phyloP scores from a whole-genome alignment of 225 moss, liverwort and hornwort species.

The Climacium dendroides region DNA sequence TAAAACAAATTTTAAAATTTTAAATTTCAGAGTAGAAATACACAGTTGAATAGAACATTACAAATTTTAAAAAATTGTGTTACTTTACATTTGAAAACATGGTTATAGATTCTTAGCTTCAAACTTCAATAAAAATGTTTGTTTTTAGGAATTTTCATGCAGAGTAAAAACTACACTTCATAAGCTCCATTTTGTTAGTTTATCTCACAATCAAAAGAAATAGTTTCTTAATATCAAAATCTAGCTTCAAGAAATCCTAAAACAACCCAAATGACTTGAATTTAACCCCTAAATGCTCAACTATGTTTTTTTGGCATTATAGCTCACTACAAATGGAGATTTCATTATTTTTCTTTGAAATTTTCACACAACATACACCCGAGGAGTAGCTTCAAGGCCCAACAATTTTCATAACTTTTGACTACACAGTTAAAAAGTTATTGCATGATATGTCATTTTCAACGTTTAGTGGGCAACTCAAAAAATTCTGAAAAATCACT shows the following conservation, averaged over 20 bases:
- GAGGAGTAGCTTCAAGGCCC: no score
- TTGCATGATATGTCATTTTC: no score
- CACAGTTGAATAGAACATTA: rapidly evolving
- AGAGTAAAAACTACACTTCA: neutral
- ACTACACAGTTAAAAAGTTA: no score
- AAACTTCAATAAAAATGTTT: neutral
- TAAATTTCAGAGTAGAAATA: neutral
- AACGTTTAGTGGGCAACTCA: no score
- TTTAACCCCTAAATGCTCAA: no score
- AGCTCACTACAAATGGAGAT: no score
- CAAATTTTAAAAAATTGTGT: neutral
- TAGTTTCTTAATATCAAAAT: neutral
- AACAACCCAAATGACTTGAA: neutral
- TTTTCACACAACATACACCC: no score
- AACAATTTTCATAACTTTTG: no score
- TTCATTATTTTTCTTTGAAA: no score
- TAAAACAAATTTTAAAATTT: neutral
- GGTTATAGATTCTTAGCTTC: neutral
- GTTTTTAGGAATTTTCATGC: neutral
- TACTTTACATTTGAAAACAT: neutral
- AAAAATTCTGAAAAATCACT: no score
- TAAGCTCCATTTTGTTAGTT: neutral
- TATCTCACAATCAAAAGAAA: neutral
- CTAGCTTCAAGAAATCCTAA: neutral
- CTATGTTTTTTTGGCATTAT: no score